phyloP scores from a whole-genome alignment of 2,329 filamentous ascomycete genomes.

The Tolypocladium tundrense region DNA sequence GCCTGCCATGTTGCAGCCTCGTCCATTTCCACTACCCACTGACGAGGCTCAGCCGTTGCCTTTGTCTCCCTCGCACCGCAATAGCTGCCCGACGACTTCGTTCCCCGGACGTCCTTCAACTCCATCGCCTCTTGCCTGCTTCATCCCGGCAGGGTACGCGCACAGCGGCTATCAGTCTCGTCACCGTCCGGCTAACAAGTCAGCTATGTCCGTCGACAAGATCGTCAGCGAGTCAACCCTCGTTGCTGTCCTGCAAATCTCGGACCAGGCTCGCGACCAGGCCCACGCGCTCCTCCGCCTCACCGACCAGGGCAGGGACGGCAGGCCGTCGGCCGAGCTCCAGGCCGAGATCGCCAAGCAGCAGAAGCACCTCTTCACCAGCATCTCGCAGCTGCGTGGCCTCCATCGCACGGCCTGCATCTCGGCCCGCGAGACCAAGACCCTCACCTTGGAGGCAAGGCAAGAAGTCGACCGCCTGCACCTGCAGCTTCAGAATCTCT shows the following conservation, averaged over 20 bases:
- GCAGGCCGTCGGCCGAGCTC: constrained; percentile 33
- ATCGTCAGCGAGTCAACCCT: constrained; percentile 40
- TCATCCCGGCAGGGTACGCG: not conserved
- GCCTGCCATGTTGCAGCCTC: not conserved
- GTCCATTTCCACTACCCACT: not conserved
- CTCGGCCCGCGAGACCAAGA: constrained; percentile 74
- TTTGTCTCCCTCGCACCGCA: not conserved
- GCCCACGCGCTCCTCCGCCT: constrained; percentile 54
- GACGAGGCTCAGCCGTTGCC: not conserved
- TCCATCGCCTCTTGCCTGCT: not conserved
- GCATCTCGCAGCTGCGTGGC: constrained; percentile 70
- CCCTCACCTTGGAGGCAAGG: constrained; percentile 73
- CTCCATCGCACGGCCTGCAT: constrained; percentile 76
- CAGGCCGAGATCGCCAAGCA: constrained; percentile 57
- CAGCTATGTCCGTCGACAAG: constrained; percentile 26
- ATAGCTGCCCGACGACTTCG: not conserved
- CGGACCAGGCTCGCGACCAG: constrained; percentile 62
- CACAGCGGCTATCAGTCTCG: not conserved
- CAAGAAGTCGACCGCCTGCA: constrained; percentile 89
- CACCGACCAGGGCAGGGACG: constrained; percentile 33
- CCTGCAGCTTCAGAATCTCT: constrained; percentile 87
- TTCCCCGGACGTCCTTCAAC: not conserved
- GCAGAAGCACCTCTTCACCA: constrained; percentile 71
- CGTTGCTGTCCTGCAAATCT: constrained; percentile 58
- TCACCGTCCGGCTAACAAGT: not conserved